phyloP scores from a whole-genome alignment of 1,284 basidiomycete genomes.

The Malassezia psittaci region DNA sequence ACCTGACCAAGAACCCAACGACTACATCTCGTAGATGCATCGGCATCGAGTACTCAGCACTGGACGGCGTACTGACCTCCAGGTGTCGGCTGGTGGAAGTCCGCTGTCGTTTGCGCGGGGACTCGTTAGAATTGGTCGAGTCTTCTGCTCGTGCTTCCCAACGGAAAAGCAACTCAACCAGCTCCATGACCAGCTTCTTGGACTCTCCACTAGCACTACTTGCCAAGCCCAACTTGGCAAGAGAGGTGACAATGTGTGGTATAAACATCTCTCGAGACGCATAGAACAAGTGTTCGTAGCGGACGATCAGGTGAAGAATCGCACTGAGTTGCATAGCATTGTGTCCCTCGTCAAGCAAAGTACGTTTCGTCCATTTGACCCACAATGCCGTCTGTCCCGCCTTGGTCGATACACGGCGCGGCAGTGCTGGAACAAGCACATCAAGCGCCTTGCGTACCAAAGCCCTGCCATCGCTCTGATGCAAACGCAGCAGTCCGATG shows the following conservation, averaged over 20 bases:
- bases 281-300: slow-evolving; percentile 85
- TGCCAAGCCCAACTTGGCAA: slow-evolving; percentile 76
- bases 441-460: slow-evolving; percentile 79
- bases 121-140: slow-evolving; percentile 16
- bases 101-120: slow-evolving; percentile 49
- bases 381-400: slow-evolving; percentile 62
- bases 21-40: slow-evolving; percentile 50
- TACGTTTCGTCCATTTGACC: slow-evolving; percentile 76
- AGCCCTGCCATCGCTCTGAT: slow-evolving; percentile 63
- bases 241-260: slow-evolving; percentile 84
- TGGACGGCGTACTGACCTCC: slow-evolving; percentile 16
- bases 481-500: slow-evolving; percentile 77
- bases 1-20: slow-evolving; percentile 87
- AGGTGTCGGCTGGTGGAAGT: slow-evolving; percentile 50
- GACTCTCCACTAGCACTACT: slow-evolving; percentile 63
- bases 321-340: slow-evolving; percentile 68
- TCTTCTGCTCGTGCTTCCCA: slow-evolving; percentile 43
- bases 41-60: slow-evolving; percentile 31
- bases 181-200: slow-evolving; percentile 54
- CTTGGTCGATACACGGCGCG: slow-evolving; percentile 50
- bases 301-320: slow-evolving; percentile 84
- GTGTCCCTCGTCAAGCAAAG: slow-evolving; percentile 80
- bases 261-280: slow-evolving; percentile 85
- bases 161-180: slow-evolving; percentile 49
- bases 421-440: slow-evolving; percentile 78